These are phyloP conservation scores for Boletus vinaceobasis DNA, from an alignment of 768 basidiomycete species.

Conservation along the genomic window DNA sequence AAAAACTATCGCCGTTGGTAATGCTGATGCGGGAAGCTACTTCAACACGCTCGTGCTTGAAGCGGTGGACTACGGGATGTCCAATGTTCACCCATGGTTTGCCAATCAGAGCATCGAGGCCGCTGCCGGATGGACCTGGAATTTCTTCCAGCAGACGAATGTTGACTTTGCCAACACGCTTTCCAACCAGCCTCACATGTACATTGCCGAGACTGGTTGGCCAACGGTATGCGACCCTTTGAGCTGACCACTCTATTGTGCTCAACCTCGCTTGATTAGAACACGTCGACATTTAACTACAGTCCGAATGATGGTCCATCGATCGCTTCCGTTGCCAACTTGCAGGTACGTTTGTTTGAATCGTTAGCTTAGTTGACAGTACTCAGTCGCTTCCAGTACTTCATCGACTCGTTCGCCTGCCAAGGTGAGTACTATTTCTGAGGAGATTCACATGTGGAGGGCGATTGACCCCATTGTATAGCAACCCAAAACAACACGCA, in stretches of 20 bases:
- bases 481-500: conserved; percentile 77
- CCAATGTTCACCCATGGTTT: conserved; percentile 94
- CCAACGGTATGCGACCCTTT: conserved; percentile 52
- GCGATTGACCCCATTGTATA: conserved; percentile 9
- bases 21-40: conserved; percentile 81
- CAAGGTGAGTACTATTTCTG: conserved; percentile 18
- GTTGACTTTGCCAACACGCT: conserved; percentile 51
- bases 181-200: conserved; percentile 75
- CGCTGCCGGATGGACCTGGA: conserved; percentile 77
- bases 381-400: conserved; percentile 47
- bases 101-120: conserved; percentile 66
- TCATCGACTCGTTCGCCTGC: conserved; percentile 86
- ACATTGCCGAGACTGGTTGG: conserved; percentile 94
- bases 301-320: conserved; percentile 69
- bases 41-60: conserved; percentile 70
- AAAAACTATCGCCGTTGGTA: conserved; percentile 69
- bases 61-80: conserved; percentile 73
- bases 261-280: conserved; percentile 32
- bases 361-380: background rate
- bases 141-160: conserved; percentile 73
- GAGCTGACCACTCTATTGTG: background rate
- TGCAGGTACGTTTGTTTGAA: conserved; percentile 43
- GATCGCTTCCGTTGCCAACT: conserved; percentile 52
- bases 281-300: conserved; percentile 52
- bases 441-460: background rate